A percentile compares a stretch with the other conserved stretches of the same genome.
phyloP scores from a whole-genome alignment of 2,329 filamentous ascomycete genomes.

The Phoma sp. region DNA sequence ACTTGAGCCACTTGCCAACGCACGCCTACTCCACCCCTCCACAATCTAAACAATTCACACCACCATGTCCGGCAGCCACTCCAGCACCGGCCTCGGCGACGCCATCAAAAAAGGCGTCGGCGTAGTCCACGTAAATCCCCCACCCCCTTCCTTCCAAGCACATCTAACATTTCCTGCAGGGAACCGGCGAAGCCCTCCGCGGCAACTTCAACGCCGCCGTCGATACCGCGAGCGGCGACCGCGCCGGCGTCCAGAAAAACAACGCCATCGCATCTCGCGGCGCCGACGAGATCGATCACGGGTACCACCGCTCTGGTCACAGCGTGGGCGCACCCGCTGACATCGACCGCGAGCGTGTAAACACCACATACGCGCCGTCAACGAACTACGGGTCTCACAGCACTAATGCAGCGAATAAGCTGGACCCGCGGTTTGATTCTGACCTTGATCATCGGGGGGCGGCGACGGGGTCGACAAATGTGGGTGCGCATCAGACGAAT shows the following conservation, averaged over 20 bases:
- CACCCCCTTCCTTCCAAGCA: background rate
- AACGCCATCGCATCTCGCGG: conserved; percentile 43
- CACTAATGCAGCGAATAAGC: conserved; percentile 20
- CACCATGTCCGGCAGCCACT: conserved; percentile 35
- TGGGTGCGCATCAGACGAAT: too few species aligned
- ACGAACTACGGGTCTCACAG: conserved; percentile 41
- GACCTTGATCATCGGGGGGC: conserved; percentile 3
- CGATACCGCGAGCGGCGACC: conserved; percentile 44
- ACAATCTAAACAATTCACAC: too few species aligned
- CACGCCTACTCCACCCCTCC: conserved; percentile 8
- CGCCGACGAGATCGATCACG: conserved; percentile 44
- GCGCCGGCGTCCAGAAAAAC: conserved; percentile 37
- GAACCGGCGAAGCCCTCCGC: conserved; percentile 49
- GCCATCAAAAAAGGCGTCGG: conserved; percentile 45
- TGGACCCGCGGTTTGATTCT: conserved; percentile 14
- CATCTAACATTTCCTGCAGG: conserved; percentile 32
- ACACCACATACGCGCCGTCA: conserved; percentile 27
- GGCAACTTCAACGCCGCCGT: conserved; percentile 48
- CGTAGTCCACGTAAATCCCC: conserved; percentile 41
- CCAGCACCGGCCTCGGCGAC: conserved; percentile 36
- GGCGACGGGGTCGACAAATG: too few species aligned
- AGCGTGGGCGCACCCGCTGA: conserved; percentile 39
- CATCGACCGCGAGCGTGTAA: conserved; percentile 34
- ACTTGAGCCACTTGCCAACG: conserved; percentile 7
- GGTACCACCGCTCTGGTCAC: conserved; percentile 41